Evolutionary conservation across 805 yeast species (phyloP), one percentile per base, ranked within the genome.

Genomic region (Grigorovia yakushimaensis): DNA sequence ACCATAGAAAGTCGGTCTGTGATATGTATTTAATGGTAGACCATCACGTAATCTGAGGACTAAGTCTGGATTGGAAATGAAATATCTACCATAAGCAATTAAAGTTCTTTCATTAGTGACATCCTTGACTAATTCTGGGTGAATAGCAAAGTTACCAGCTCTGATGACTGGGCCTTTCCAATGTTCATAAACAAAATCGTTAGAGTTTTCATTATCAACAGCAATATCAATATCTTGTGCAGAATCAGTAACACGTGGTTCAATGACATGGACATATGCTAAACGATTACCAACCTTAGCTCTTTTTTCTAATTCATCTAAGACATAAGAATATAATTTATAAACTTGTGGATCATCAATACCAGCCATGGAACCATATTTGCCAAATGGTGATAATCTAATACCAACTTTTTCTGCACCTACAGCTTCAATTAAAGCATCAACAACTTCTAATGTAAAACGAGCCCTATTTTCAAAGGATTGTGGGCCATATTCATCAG

Each of bases 51-150:
- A 50, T 49, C 79, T 64, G 9, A 60, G 53, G 13, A 69, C 71
- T 30, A 79, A 57, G 54, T 79, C 84, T 2, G 83, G 82, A 62
- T 78, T 78, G 22, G 80, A 60, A 44, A 74, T 71, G 60, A 69
- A 77, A 49, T 59, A 64, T 50, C 82, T 70, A 20, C 81, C 81
- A 44, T 59, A 62, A 33, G 56, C 65, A 22, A 74, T 61, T 43
- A 73, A 54, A 3, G 82, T 76, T 54, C 74, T 63, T 41, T 69
- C 65, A 49, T 72, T 68, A 66, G 64, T 59, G 20, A 65, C 61
- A 27, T 62, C 61, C 17, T 56, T 58, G 9, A 57, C 58, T 39
- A 49, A 52, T 30, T 60, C 59, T 27, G 62, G 64, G 22, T 56
- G 56, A 21, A 57, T 42, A 43, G 56, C 64, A 22, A 55, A 58